Conservation (phyloP, 495 filamentous ascomycete genomes). For the Penicillium malachiteum region DNA sequence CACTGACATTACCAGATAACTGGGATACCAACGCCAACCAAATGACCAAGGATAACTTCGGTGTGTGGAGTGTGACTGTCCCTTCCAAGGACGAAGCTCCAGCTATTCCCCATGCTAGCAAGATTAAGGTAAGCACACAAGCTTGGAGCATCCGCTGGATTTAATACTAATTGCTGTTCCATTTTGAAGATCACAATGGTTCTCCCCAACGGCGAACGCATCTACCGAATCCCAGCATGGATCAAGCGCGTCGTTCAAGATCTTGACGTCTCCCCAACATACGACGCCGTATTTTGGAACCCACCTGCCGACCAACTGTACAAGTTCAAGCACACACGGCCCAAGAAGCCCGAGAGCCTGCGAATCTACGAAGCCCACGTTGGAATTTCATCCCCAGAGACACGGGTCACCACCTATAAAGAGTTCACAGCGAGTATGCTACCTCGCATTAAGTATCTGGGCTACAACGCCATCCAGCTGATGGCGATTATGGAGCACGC, state of each 20-base stretch:
- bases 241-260: slow-evolving; percentile 97
- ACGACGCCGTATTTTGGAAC: slow-evolving; percentile 97
- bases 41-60: slow-evolving; percentile 82
- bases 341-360: slow-evolving; percentile 79
- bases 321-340: slow-evolving; percentile 76
- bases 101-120: slow-evolving; percentile 87
- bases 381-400: slow-evolving; percentile 91
- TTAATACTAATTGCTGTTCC: not conserved
- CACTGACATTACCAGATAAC: slow-evolving; percentile 62
- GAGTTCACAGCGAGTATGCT: slow-evolving; percentile 93
- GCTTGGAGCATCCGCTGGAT: slow-evolving; percentile 10
- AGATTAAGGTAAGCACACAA: slow-evolving; percentile 71
- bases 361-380: slow-evolving; percentile 98
- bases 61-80: slow-evolving; percentile 82
- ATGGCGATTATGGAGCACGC: slow-evolving; percentile 99
- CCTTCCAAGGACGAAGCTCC: slow-evolving; percentile 71
- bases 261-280: slow-evolving; percentile 78
- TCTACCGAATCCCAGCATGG: slow-evolving; percentile 92
- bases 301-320: slow-evolving; percentile 74
- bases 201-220: slow-evolving; percentile 70
- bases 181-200: slow-evolving; percentile 73
- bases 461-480: slow-evolving; percentile 96
- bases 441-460: slow-evolving; percentile 83
- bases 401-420: slow-evolving; percentile 86
- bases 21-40: slow-evolving; percentile 81